Evolutionary conservation across 306 rosid species (phyloP), one percentile per base, ranked within the genome.

Genomic region (cucumber (Cucumis sativus)): DNA sequence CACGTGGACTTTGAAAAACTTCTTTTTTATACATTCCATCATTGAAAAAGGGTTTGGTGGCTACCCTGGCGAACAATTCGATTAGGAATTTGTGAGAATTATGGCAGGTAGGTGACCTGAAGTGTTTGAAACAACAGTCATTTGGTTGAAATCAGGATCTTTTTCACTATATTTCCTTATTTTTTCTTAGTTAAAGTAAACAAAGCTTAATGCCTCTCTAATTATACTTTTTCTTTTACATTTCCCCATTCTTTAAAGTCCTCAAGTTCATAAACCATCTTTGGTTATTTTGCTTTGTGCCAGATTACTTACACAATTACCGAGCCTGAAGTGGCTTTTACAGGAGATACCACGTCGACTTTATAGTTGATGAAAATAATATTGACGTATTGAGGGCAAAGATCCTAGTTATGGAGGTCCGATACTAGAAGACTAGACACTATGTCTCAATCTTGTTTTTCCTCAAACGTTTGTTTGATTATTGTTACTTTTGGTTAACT

Each of bases 281-380:
- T 77, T 77, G 83, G 41, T 81, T 75, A 77, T 45, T 47, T 74
- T 61, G 14, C 51, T 71, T 84, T 30, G 82, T 79, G 84, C 84
- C 90, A 92, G 98, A 87, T 95, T 78, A 89, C 97, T 64, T 20
- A 92, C 84, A 92, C 96, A 61, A 54, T 86, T 81, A 80, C 85
- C 74, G 92, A 90, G 68, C 98, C 97, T 45, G 90, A 87, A 85
- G 75, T 95, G 74, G 98, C 98, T 80, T 95, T 95, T 91, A 92
- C 97, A 0, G 97, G 98, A 64, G 98, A 92, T 83, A 92, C 98
- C 79, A 95, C 73, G 18, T 81, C 15, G 97, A 92, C 75, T 92
- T 90, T 84, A 89, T 92, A 67, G 64, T 83, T 65, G 93, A 92
- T 77, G 79, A 83, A 81, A 82, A 58, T 71, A 94, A 94, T 79